Evolutionary conservation across 2,329 filamentous ascomycete genomes (phyloP).

Genomic region (Sporothrix schenckii): DNA sequence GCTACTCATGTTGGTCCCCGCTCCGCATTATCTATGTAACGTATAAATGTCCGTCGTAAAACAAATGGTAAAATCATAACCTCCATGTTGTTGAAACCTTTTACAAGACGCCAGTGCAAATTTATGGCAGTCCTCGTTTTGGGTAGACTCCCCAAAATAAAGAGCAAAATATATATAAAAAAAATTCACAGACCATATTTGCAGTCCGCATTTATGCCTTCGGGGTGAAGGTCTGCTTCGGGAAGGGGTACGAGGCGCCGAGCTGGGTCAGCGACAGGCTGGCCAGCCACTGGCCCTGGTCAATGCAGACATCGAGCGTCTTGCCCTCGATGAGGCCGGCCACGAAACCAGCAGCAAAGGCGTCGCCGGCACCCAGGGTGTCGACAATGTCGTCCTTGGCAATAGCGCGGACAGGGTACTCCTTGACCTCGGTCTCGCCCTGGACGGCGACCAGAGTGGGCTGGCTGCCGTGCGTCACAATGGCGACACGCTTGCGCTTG

Average conservation of each 20-base stretch:
- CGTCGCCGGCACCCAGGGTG: constrained; percentile 78
- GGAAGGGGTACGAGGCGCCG: constrained; percentile 89
- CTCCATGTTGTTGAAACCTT: constrained; percentile 43
- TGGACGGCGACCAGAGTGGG: constrained; percentile 84
- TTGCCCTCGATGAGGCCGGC: constrained; percentile 88
- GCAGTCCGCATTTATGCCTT: constrained; percentile 39
- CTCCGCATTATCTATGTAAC: constrained; percentile 4
- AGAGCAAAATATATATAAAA: neutral
- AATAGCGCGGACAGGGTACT: constrained; percentile 81
- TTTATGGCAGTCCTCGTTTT: neutral
- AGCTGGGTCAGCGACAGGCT: constrained; percentile 92
- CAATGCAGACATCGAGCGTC: constrained; percentile 73
- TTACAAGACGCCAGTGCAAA: constrained; percentile 1
- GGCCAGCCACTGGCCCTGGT: constrained; percentile 97
- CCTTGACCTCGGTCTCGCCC: constrained; percentile 69
- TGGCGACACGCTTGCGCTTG: constrained; percentile 78
- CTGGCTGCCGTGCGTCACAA: constrained; percentile 93
- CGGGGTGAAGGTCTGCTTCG: constrained; percentile 73
- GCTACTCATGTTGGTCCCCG: constrained; percentile 9
- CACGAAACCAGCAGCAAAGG: constrained; percentile 91
- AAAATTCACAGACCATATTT: neutral
- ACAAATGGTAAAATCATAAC: constrained; percentile 29
- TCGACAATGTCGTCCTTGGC: constrained; percentile 96
- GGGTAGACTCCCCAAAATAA: constrained; percentile 10
- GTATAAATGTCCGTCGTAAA: constrained; percentile 3